These are phyloP conservation scores for Epichloe festucae DNA, from an alignment of 2,329 filamentous ascomycete genomes.

Conservation along the genomic window DNA sequence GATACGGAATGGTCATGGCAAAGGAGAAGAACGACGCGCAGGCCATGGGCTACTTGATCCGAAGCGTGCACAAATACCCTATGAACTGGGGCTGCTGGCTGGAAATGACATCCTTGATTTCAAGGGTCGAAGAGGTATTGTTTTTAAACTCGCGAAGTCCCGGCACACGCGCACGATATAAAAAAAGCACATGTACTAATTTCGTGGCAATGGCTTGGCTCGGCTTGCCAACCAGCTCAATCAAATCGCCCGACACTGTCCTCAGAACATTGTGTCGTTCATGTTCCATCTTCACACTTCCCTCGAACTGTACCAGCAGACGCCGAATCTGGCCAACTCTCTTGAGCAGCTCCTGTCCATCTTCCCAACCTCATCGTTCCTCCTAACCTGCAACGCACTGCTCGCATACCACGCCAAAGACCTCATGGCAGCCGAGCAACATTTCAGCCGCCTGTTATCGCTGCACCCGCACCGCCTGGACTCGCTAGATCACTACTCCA, in stretches of 20 bases:
- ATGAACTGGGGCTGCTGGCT: slow-evolving; percentile 98
- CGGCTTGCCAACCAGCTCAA: slow-evolving; percentile 41
- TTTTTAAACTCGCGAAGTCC: not conserved
- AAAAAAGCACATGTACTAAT: too few species aligned
- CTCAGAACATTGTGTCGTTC: slow-evolving; percentile 82
- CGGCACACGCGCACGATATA: not conserved
- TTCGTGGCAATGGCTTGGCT: too few species aligned
- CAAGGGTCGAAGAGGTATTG: slow-evolving; percentile 64
- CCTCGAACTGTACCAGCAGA: slow-evolving; percentile 83
- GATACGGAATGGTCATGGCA: slow-evolving; percentile 77
- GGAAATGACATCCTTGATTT: slow-evolving; percentile 72
- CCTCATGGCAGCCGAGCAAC: slow-evolving; percentile 51
- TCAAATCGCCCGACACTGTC: slow-evolving; percentile 57
- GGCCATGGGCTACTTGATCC: slow-evolving; percentile 76
- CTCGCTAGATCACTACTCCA: slow-evolving; percentile 88
- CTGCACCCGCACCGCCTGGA: slow-evolving; percentile 65
- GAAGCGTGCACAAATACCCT: slow-evolving; percentile 76
- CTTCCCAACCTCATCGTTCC: slow-evolving; percentile 78
- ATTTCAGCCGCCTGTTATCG: slow-evolving; percentile 70
- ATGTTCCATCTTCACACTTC: slow-evolving; percentile 89
- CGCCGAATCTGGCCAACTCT: slow-evolving; percentile 57
- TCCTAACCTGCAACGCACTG: slow-evolving; percentile 79
- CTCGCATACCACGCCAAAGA: slow-evolving; percentile 85
- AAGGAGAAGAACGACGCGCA: slow-evolving; percentile 83
- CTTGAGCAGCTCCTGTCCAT: slow-evolving; percentile 68